These are phyloP conservation scores for Trichoderma breve DNA, from an alignment of 2,329 filamentous ascomycete genomes.

Conservation along the genomic window DNA sequence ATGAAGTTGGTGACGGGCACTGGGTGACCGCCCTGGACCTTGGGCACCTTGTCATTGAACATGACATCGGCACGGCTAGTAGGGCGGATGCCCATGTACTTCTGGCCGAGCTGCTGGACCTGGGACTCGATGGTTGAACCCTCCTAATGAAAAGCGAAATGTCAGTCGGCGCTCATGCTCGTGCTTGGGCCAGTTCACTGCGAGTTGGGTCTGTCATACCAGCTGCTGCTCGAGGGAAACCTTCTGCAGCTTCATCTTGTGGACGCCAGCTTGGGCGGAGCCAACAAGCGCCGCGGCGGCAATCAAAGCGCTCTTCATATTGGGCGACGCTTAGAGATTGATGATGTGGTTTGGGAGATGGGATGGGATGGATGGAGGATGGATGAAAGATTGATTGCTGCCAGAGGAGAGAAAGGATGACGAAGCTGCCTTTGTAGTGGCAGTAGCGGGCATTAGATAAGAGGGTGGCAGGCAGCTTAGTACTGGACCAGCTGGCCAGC, in stretches of 20 bases:
- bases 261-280: constrained; percentile 78
- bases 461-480: background rate
- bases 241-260: constrained; percentile 99
- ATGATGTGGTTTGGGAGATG: background rate
- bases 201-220: constrained; percentile 52
- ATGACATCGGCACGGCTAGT: constrained; percentile 69
- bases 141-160: constrained; percentile 51
- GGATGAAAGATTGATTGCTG: background rate
- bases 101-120: constrained; percentile 81
- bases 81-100: constrained; percentile 83
- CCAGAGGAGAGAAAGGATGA: constrained; percentile 1
- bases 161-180: background rate
- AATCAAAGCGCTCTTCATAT: constrained; percentile 84
- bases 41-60: constrained; percentile 71
- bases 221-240: constrained; percentile 88
- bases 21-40: constrained; percentile 67
- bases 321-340: constrained; percentile 36
- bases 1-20: constrained; percentile 96
- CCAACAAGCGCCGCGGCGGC: constrained; percentile 78
- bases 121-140: constrained; percentile 77
- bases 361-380: background rate
- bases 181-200: constrained; percentile 20
- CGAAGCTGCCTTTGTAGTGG: constrained; percentile 14
- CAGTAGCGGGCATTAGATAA: constrained; percentile 10
- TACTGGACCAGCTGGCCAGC: background rate